Evolutionary conservation across 1,284 basidiomycete genomes (phyloP).

Genomic region (Austroboletus niveus): DNA sequence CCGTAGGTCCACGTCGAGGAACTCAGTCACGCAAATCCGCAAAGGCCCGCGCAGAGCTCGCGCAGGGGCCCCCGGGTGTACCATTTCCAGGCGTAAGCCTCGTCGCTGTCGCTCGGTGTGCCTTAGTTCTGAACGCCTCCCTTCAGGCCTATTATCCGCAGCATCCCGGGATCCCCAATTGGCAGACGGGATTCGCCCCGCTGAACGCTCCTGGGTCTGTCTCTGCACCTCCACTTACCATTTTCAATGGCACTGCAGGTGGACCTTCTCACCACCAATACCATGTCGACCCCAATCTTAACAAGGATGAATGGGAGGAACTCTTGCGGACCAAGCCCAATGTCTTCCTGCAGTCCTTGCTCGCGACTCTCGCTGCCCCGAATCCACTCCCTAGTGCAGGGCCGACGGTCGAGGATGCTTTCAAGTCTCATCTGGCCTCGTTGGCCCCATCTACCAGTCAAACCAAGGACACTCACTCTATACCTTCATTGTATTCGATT

Average conservation of each 20-base stretch:
- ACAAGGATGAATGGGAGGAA: constrained; percentile 60
- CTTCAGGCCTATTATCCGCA: constrained; percentile 34
- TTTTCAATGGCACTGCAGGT: constrained; percentile 17
- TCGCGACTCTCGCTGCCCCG: constrained; percentile 53
- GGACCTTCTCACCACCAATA: constrained; percentile 34
- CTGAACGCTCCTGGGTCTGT: constrained; percentile 27
- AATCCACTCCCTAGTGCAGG: constrained; percentile 56
- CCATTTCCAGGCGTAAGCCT: constrained; percentile 31
- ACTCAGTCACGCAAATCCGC: constrained; percentile 41
- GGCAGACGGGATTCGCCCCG: constrained; percentile 30
- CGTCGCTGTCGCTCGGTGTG: background rate
- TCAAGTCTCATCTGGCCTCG: constrained; percentile 66
- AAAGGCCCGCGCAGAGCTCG: constrained; percentile 20
- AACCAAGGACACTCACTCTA: constrained; percentile 42
- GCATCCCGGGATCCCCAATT: constrained; percentile 32
- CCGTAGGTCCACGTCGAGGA: constrained; percentile 37
- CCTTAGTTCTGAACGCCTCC: constrained; percentile 4
- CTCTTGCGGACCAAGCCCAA: constrained; percentile 52
- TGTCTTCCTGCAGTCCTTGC: constrained; percentile 52
- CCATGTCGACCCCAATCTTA: constrained; percentile 51
- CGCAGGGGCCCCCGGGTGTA: constrained; percentile 23
- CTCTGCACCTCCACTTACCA: constrained; percentile 36
- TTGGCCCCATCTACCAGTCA: constrained; percentile 46
- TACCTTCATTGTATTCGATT: constrained; percentile 66
- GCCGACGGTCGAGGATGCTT: constrained; percentile 65